A percentile compares a stretch with the other conserved stretches of the same genome.
These are phyloP conservation scores for Pythium periplocum DNA, from an alignment of 352 stramenopile species.

Conservation along the genomic window DNA sequence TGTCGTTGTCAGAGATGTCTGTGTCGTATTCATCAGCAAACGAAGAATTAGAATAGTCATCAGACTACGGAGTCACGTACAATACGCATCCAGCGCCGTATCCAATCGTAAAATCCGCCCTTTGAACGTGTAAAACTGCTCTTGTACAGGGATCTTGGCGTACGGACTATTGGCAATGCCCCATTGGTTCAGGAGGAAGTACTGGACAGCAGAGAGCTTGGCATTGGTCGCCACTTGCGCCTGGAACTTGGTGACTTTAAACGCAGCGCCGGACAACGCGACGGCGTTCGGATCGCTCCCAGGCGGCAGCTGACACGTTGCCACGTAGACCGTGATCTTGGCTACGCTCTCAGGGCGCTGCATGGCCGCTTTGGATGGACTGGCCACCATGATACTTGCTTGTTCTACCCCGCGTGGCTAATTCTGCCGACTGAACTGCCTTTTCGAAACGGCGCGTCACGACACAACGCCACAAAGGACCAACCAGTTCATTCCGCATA, in stretches of 20 bases:
- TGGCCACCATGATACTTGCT: too few species aligned
- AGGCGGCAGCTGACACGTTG: constrained; percentile 8
- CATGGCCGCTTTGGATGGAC: too few species aligned
- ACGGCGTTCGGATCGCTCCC: not conserved
- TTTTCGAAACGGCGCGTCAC: too few species aligned
- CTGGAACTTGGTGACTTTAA: constrained; percentile 56
- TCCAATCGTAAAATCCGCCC: constrained; percentile 59
- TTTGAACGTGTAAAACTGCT: constrained; percentile 77
- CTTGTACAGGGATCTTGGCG: constrained; percentile 25
- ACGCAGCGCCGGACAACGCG: constrained; percentile 8
- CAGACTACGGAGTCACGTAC: constrained; percentile 19
- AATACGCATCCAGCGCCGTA: constrained; percentile 55
- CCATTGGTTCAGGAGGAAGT: constrained; percentile 60
- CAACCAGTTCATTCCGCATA: too few species aligned
- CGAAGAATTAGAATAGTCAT: not conserved
- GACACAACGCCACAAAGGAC: too few species aligned
- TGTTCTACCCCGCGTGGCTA: too few species aligned
- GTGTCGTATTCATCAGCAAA: not conserved
- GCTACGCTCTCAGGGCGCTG: not conserved
- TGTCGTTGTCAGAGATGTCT: constrained; percentile 70
- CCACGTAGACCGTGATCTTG: constrained; percentile 53
- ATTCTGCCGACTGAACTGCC: too few species aligned
- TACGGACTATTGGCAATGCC: constrained; percentile 53
- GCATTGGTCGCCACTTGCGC: constrained; percentile 33
- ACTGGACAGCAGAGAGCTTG: constrained; percentile 40